phyloP scores from a whole-genome alignment of 805 yeast species.

The Suhomyces emberorum region DNA sequence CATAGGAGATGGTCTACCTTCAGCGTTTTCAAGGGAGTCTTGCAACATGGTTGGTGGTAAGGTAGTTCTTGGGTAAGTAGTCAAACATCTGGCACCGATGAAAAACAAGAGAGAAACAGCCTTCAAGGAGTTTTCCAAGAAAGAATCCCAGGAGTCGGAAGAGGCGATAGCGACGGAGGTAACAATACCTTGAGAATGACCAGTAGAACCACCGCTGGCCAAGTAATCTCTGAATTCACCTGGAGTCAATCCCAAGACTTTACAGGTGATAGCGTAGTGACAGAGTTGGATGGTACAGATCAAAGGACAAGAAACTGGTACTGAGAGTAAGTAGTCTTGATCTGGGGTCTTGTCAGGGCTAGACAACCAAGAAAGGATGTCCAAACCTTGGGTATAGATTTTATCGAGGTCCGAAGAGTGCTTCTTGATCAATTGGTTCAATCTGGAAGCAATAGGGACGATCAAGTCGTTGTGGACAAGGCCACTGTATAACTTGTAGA shows the following conservation, averaged over 20 bases:
- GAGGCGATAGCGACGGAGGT: conserved; percentile 90
- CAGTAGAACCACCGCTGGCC: conserved; percentile 62
- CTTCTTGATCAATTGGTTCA: conserved; percentile 64
- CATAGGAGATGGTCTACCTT: conserved; percentile 98
- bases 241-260: conserved; percentile 80
- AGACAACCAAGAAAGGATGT: conserved; percentile 82
- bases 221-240: conserved; percentile 75
- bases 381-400: conserved; percentile 90
- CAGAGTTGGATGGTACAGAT: conserved; percentile 94
- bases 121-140: conserved; percentile 65
- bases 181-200: conserved; percentile 89
- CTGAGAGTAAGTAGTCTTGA: conserved; percentile 79
- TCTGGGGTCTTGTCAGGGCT: conserved; percentile 86
- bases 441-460: conserved; percentile 61
- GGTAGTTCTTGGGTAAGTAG: conserved; percentile 88
- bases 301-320: conserved; percentile 95
- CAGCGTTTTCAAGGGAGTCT: conserved; percentile 90
- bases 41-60: conserved; percentile 90
- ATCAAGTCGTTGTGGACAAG: conserved; percentile 66
- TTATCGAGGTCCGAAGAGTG: conserved; percentile 60
- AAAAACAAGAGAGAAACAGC: conserved; percentile 85
- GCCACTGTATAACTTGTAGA: conserved; percentile 74
- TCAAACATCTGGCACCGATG: conserved; percentile 89
- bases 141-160: conserved; percentile 79
- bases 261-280: conserved; percentile 86